phyloP scores from a whole-genome alignment of 2,329 filamentous ascomycete genomes.

The Hypomyces perniciosus region DNA sequence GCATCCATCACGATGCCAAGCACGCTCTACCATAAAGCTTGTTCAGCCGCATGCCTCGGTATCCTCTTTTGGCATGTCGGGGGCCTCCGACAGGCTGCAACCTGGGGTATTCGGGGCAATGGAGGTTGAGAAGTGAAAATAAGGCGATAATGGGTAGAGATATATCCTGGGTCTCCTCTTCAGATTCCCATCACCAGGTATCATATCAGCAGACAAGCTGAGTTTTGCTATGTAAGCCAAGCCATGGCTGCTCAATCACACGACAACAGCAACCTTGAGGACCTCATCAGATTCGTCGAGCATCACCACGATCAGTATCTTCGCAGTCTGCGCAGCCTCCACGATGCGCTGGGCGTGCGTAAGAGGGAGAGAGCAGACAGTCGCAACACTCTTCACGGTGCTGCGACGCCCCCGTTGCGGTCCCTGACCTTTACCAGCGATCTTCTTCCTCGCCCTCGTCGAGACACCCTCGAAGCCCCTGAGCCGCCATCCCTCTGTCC shows the following conservation, averaged over 20 bases:
- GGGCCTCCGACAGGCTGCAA: neutral
- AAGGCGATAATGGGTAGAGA: no score
- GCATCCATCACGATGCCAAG: no score
- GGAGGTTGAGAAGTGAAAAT: neutral
- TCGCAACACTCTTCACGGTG: constrained; percentile 15
- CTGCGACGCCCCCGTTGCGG: constrained; percentile 25
- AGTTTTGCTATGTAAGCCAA: neutral
- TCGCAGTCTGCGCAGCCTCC: constrained; percentile 23
- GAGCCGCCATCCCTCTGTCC: constrained; percentile 20
- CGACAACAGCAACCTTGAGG: constrained; percentile 21
- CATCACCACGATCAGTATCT: constrained; percentile 30
- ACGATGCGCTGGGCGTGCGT: constrained; percentile 20
- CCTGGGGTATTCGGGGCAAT: neutral
- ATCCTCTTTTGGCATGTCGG: neutral
- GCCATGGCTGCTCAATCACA: constrained; percentile 15
- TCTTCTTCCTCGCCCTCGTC: constrained; percentile 18
- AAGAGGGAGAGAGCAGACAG: constrained; percentile 19
- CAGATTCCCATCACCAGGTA: no score
- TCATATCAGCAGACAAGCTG: neutral
- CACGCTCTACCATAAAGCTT: neutral
- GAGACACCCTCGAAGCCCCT: constrained; percentile 26
- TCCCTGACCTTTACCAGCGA: constrained; percentile 17
- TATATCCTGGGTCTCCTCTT: no score
- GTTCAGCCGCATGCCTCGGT: neutral
- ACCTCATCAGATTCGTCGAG: constrained; percentile 29